A percentile compares a stretch with the other conserved stretches of the same genome.
Evolutionary conservation across 2,329 filamentous ascomycete species (phyloP).

Genomic region (Fusarium citri): DNA sequence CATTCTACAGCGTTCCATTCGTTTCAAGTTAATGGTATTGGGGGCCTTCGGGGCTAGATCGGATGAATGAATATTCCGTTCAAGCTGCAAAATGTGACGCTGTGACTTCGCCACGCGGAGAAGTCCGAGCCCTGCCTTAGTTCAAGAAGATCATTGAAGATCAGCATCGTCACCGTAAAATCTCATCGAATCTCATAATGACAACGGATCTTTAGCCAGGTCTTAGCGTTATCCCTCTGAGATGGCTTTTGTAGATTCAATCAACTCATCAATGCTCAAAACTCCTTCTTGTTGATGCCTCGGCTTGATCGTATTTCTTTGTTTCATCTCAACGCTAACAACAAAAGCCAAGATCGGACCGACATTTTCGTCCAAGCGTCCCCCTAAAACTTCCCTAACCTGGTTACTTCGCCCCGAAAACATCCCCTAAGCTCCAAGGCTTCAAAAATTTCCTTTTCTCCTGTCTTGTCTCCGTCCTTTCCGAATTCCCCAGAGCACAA

Average conservation of each 20-base stretch:
- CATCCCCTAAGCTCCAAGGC: not conserved
- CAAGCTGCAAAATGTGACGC: not conserved
- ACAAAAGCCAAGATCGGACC: not conserved
- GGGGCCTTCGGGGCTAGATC: not conserved
- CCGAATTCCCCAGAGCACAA: not conserved
- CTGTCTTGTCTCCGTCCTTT: not conserved
- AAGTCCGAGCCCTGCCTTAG: slow-evolving; percentile 3
- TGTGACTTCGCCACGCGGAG: slow-evolving; percentile 3
- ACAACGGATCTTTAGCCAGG: not conserved
- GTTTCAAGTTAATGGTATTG: not conserved
- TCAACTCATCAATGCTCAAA: not conserved
- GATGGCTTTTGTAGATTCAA: too few relatives aligned
- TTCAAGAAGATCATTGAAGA: not conserved
- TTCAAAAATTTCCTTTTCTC: not conserved
- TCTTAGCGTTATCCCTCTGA: too few relatives aligned
- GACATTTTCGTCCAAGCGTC: not conserved
- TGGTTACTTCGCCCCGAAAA: not conserved
- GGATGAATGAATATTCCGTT: slow-evolving; percentile 14
- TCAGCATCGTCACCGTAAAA: not conserved
- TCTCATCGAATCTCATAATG: not conserved
- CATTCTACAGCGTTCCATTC: too few relatives aligned
- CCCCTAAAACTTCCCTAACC: not conserved
- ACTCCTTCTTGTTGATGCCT: not conserved
- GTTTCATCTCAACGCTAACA: not conserved
- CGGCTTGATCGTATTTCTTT: not conserved